phyloP scores from a whole-genome alignment of 305 asterid species.

The Fraxinus floribunda region DNA sequence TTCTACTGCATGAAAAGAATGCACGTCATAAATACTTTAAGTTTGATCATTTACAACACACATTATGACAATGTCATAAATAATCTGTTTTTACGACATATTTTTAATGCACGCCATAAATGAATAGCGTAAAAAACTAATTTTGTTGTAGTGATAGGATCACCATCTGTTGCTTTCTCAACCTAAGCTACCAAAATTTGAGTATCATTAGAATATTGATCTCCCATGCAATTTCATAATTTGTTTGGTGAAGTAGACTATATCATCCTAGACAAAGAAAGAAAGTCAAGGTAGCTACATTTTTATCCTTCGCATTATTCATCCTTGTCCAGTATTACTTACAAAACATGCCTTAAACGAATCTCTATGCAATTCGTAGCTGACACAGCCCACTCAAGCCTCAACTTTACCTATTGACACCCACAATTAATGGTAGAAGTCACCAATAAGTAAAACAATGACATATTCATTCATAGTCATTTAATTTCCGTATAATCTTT shows the following conservation, averaged over 20 bases:
- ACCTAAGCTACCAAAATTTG: background rate
- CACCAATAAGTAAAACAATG: background rate
- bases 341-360: background rate
- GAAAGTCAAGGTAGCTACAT: background rate
- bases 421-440: background rate
- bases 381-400: background rate
- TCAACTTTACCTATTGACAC: background rate
- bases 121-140: background rate
- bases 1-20: background rate
- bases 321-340: background rate
- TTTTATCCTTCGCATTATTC: background rate
- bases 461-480: conserved; percentile 25
- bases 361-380: background rate
- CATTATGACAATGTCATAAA: background rate
- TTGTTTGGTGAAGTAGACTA: background rate
- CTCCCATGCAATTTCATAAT: background rate
- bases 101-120: background rate
- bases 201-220: background rate
- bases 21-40: background rate
- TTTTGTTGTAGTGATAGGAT: background rate
- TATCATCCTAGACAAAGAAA: background rate
- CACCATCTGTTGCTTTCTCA: background rate
- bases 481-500: conserved; percentile 14
- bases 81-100: no score
- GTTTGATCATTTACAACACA: no score